Percentiles rank a stretch among this genome's conserved stretches.
phyloP scores from a whole-genome alignment of 306 rosid genomes.

The Sechiopsis laciniata region DNA sequence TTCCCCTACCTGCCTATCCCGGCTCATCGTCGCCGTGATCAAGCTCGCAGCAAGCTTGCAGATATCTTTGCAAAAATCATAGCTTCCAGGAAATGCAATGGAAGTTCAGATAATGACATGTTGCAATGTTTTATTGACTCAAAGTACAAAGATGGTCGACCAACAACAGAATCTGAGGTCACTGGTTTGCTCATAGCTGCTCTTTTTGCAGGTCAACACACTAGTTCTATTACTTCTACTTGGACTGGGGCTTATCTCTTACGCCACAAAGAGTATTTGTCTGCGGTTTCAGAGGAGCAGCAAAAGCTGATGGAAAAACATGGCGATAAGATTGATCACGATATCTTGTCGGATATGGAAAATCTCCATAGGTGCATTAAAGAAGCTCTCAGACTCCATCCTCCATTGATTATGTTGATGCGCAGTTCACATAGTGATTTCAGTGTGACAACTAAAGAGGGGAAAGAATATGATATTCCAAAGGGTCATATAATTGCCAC shows the following conservation, averaged over 20 bases:
- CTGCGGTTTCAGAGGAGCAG: conserved; percentile 76
- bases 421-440: conserved; percentile 81
- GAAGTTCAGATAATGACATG: conserved; percentile 77
- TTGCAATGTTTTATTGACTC: conserved; percentile 90
- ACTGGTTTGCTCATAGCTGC: conserved; percentile 95
- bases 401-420: conserved; percentile 82
- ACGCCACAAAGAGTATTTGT: conserved; percentile 50
- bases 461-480: conserved; percentile 75
- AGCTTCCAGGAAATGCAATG: conserved; percentile 49
- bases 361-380: conserved; percentile 69
- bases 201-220: conserved; percentile 85
- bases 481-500: conserved; percentile 94
- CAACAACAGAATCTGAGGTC: conserved; percentile 77
- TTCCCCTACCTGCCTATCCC: conserved; percentile 90
- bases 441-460: conserved; percentile 64
- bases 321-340: conserved; percentile 76
- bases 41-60: conserved; percentile 73
- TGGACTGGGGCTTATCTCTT: conserved; percentile 96
- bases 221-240: conserved; percentile 91
- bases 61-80: conserved; percentile 68
- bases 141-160: conserved; percentile 86
- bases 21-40: conserved; percentile 81
- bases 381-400: conserved; percentile 96
- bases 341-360: conserved; percentile 92
- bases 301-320: conserved; percentile 53